Evolutionary conservation across 2,329 filamentous ascomycete species (phyloP), one percentile per base, ranked within the genome.

Genomic region (Paecilomyces formosus): DNA sequence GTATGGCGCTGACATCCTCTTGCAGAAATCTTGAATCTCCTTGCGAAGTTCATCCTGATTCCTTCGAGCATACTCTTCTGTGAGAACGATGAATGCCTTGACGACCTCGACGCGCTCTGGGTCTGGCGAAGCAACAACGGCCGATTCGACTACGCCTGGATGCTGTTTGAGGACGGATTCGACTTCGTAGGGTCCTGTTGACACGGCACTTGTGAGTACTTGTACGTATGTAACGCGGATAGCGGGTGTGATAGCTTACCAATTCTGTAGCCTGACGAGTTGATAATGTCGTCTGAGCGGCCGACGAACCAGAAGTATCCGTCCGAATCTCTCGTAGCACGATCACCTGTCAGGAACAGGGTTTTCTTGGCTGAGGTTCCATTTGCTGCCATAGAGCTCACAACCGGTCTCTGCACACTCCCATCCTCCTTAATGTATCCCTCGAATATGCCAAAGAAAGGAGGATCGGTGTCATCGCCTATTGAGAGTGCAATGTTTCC

Each of bases 151-250:
- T 8, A 77, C 72, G 2, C 67, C 68, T 3, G 72, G 68, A 60
- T 77, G 74, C 21, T 72, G 65, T 62, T 76, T 75, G 11, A 77
- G 65, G 3, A 72, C 73, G 2, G 73, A 76, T 61, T 77, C 74
- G 31, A 77, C 71, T 66, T 77, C 74, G 61, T 76, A 76, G 0
- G 74, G 74, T 7, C 74, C 70, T 70, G 51, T 55, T 28, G 53
- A 13, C 3, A 18, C 9, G 4, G 3, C 1, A 39, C 8, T 45
- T 9, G 2, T 18, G 8, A 45, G n/a, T 45, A 21, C 18, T 45
- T n/a, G n/a, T 45, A 15, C 3, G 39, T 8, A 15, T n/a, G n/a
- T 8, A 21, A 21, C 2, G n/a, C 7, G 3, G n/a, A 45, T 8
- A 7, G 5, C 2, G n/a, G 9, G 6, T 15, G n/a, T 45, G 13